Evolutionary conservation across 192 early-diverging fungal genomes (phyloP).

Genomic region (Chytriomyces confervae): DNA sequence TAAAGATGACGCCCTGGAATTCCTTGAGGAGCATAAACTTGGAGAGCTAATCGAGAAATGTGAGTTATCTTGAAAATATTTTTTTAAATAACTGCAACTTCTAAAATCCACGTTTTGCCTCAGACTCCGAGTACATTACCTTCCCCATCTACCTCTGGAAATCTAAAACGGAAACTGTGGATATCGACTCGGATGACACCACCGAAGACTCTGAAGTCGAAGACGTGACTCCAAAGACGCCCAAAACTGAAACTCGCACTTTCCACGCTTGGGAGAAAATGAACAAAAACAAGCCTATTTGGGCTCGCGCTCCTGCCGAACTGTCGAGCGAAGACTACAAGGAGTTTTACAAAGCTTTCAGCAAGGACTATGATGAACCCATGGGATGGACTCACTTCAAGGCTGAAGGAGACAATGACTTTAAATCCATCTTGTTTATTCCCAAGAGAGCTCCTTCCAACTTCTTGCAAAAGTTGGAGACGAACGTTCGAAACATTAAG

Average conservation of each 20-base stretch:
- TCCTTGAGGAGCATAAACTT: conserved; percentile 73
- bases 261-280: conserved; percentile 76
- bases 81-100: not conserved
- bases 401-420: conserved; percentile 93
- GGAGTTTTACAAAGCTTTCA: conserved; percentile 85
- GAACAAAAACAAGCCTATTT: conserved; percentile 93
- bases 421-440: conserved; percentile 85
- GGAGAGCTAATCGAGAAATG: conserved; percentile 76
- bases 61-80: not conserved
- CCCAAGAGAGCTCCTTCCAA: conserved; percentile 65
- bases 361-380: conserved; percentile 75
- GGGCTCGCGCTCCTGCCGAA: conserved; percentile 82
- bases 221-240: conserved; percentile 61
- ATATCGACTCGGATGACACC: conserved; percentile 54
- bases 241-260: conserved; percentile 62
- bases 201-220: conserved; percentile 61
- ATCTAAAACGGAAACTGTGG: conserved; percentile 64
- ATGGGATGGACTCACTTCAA: conserved; percentile 87
- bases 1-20: conserved; percentile 87
- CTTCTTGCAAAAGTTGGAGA: conserved; percentile 47
- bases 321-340: conserved; percentile 84
- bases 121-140: conserved; percentile 85
- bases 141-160: conserved; percentile 94
- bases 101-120: conserved; percentile 12
- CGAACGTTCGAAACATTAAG: conserved; percentile 75